phyloP scores from a whole-genome alignment of 257 asterid species.

The Leonotis leonurus region DNA sequence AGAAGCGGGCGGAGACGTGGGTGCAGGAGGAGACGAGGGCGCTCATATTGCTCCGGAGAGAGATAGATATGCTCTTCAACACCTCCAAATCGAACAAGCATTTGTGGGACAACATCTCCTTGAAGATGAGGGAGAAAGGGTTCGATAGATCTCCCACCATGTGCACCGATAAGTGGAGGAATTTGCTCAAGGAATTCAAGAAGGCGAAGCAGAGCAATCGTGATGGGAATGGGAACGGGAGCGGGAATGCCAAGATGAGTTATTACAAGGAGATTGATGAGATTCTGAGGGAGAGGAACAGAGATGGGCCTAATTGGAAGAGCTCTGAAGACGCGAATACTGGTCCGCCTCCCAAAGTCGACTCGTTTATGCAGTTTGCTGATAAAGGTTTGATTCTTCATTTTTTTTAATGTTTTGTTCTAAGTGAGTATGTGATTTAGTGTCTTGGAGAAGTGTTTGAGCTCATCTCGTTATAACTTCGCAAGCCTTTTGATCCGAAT shows the following conservation, averaged over 20 bases:
- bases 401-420: not conserved
- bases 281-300: constrained; percentile 52
- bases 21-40: constrained; percentile 69
- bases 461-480: too few relatives aligned
- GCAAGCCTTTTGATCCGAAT: too few relatives aligned
- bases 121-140: constrained; percentile 87
- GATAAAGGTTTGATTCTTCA: constrained; percentile 48
- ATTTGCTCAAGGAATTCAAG: constrained; percentile 78
- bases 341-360: constrained; percentile 41
- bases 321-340: constrained; percentile 28
- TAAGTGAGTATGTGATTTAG: not conserved
- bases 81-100: constrained; percentile 82
- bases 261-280: constrained; percentile 73
- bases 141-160: constrained; percentile 85
- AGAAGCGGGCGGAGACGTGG: constrained; percentile 94
- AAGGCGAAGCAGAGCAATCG: constrained; percentile 56
- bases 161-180: constrained; percentile 97
- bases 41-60: constrained; percentile 61
- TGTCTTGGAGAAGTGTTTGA: too few relatives aligned
- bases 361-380: constrained; percentile 70
- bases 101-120: constrained; percentile 77
- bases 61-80: constrained; percentile 64
- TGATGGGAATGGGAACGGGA: constrained; percentile 32
- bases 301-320: constrained; percentile 37
- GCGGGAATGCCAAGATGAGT: constrained; percentile 52